Evolutionary conservation across 75 land plant genomes (phyloP).

Genomic region (Selaginella moellendorffii): DNA sequence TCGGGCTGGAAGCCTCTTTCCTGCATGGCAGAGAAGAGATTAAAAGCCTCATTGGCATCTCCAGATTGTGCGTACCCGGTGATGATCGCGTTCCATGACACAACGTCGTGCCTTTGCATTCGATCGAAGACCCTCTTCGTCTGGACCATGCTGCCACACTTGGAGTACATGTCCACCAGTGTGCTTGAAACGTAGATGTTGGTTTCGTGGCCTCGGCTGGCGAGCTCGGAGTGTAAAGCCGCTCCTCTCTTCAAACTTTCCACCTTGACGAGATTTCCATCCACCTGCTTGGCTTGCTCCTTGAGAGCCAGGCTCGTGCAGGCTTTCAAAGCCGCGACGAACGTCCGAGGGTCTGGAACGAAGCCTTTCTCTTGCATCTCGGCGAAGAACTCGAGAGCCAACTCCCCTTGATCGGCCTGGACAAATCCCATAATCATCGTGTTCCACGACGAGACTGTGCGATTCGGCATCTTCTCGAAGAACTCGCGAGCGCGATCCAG

Average conservation of each 20-base stretch:
- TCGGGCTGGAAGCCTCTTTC: not conserved
- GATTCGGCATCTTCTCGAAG: constrained; percentile 5
- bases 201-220: not conserved
- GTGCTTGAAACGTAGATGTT: too few relatives aligned
- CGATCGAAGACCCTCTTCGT: not conserved
- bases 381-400: not conserved
- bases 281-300: not conserved
- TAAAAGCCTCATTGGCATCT: not conserved
- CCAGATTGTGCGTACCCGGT: not conserved
- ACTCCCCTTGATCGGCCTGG: not conserved
- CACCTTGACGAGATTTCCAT: not conserved
- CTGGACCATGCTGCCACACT: not conserved
- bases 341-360: not conserved
- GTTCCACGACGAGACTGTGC: not conserved
- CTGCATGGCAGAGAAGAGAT: not conserved
- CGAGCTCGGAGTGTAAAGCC: not conserved
- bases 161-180: too few relatives aligned
- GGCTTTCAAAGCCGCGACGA: not conserved
- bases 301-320: not conserved
- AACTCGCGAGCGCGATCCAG: not conserved
- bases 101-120: not conserved
- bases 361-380: not conserved
- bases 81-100: not conserved
- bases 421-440: constrained; percentile 2
- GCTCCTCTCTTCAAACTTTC: too few relatives aligned